Percentiles rank a stretch among this genome's conserved stretches.
Evolutionary conservation across 352 stramenopile genomes (phyloP).

Genomic region (Phytophthora pluvialis): DNA sequence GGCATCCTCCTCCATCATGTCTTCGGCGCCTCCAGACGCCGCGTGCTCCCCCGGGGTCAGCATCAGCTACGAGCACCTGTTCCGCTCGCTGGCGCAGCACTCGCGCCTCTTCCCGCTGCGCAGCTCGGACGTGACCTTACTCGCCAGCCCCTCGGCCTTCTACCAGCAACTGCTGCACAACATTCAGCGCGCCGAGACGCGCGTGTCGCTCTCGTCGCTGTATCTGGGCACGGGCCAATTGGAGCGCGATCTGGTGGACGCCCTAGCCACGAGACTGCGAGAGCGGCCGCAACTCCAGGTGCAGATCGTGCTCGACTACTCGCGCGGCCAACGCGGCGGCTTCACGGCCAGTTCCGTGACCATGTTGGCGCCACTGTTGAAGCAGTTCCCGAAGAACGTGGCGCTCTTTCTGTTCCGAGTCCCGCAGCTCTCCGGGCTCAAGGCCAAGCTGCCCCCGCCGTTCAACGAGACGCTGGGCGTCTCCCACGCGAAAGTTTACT

Average conservation of each 20-base stretch:
- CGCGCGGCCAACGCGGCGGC: slow-evolving; percentile 62
- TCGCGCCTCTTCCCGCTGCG: slow-evolving; percentile 70
- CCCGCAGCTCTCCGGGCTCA: slow-evolving; percentile 67
- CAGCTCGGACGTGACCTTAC: slow-evolving; percentile 54
- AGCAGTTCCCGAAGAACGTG: slow-evolving; percentile 58
- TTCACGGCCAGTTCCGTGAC: slow-evolving; percentile 58
- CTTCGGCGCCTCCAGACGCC: neutral
- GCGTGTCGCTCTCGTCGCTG: slow-evolving; percentile 71
- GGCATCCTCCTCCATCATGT: neutral
- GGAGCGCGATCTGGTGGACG: slow-evolving; percentile 52
- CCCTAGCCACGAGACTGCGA: slow-evolving; percentile 44
- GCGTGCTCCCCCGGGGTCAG: neutral
- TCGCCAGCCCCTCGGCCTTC: slow-evolving; percentile 61
- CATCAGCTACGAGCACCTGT: slow-evolving; percentile 52
- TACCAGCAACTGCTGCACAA: slow-evolving; percentile 70
- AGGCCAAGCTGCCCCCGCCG: slow-evolving; percentile 64
- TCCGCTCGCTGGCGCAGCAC: slow-evolving; percentile 55
- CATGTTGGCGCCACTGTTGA: slow-evolving; percentile 59
- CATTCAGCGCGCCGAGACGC: slow-evolving; percentile 51
- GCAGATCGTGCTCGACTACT: slow-evolving; percentile 76
- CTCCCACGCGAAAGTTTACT: slow-evolving; percentile 86
- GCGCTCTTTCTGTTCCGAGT: slow-evolving; percentile 75
- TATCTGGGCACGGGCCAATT: slow-evolving; percentile 75
- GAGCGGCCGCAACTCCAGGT: slow-evolving; percentile 59
- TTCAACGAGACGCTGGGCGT: slow-evolving; percentile 88